Evolutionary conservation across 2,329 filamentous ascomycete species (phyloP).

Genomic region (Elsinoe perseae): DNA sequence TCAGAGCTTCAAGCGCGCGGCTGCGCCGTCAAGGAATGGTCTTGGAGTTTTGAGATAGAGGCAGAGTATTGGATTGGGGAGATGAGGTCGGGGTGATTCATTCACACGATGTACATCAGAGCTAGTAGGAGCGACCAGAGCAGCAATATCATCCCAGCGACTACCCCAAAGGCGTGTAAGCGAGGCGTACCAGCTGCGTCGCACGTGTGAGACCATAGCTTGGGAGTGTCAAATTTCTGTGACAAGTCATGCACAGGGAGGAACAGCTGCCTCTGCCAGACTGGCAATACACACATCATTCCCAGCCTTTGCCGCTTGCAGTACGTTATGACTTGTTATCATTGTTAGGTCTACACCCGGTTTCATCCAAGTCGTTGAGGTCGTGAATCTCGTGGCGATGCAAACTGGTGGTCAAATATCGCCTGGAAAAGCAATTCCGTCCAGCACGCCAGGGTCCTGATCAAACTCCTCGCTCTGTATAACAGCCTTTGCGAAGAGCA

Average conservation of each 20-base stretch:
- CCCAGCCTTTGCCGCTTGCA: too few species aligned
- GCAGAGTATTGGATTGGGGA: background rate
- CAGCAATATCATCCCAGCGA: background rate
- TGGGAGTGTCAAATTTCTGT: background rate
- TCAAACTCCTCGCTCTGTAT: background rate
- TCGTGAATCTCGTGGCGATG: background rate
- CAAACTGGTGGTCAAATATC: background rate
- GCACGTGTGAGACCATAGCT: background rate
- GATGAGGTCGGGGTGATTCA: background rate
- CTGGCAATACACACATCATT: background rate
- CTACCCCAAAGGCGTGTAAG: background rate
- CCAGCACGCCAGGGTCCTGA: background rate
- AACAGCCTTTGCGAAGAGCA: conserved; percentile 3
- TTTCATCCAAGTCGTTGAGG: background rate
- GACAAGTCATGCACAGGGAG: background rate
- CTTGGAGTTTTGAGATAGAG: conserved; percentile 41
- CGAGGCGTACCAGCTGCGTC: too few species aligned
- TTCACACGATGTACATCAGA: conserved; percentile 10
- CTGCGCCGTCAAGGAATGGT: conserved; percentile 41
- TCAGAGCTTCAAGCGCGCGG: conserved; percentile 47
- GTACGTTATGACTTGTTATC: too few species aligned
- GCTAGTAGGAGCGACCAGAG: background rate
- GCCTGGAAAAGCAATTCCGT: background rate
- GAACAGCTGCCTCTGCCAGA: background rate
- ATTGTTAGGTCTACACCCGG: too few species aligned